Percentiles rank a stretch among this genome's conserved stretches.
Conservation (phyloP, 441 rosid species). For the Manihot esculenta region DNA sequence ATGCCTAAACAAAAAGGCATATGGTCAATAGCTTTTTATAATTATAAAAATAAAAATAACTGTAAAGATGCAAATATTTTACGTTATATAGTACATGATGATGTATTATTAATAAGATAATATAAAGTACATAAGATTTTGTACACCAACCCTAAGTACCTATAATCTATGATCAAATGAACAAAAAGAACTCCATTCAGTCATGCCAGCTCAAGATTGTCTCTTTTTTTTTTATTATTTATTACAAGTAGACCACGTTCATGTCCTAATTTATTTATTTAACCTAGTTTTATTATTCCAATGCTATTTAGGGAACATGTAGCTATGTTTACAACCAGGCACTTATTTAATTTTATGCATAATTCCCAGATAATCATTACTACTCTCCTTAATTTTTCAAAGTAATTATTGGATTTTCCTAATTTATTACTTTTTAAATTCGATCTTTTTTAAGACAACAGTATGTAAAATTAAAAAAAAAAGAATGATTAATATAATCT, state of each 20-base stretch:
- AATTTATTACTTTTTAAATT: no score
- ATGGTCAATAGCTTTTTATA: no score
- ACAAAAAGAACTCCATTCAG: not conserved
- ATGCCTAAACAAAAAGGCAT: no score
- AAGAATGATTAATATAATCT: not conserved
- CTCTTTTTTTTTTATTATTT: slow-evolving; percentile 10
- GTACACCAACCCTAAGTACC: slow-evolving; percentile 6
- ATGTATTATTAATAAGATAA: not conserved
- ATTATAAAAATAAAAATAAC: no score
- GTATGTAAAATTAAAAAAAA: no score
- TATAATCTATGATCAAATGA: not conserved
- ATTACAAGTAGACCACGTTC: slow-evolving; percentile 43
- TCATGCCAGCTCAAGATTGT: slow-evolving; percentile 26
- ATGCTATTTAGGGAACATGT: slow-evolving; percentile 27
- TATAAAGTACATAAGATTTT: slow-evolving; percentile 11
- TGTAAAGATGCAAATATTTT: no score
- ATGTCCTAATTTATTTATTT: slow-evolving; percentile 2
- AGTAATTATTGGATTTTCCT: no score
- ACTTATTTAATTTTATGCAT: slow-evolving; percentile 1
- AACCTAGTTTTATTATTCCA: slow-evolving; percentile 10
- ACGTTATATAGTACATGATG: not conserved
- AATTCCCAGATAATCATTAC: no score
- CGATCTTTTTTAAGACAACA: no score
- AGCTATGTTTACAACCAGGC: slow-evolving; percentile 27
- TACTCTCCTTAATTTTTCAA: no score